Conservation (phyloP, 2,329 filamentous ascomycete genomes). For the Gaeumannomyces tritici region DNA sequence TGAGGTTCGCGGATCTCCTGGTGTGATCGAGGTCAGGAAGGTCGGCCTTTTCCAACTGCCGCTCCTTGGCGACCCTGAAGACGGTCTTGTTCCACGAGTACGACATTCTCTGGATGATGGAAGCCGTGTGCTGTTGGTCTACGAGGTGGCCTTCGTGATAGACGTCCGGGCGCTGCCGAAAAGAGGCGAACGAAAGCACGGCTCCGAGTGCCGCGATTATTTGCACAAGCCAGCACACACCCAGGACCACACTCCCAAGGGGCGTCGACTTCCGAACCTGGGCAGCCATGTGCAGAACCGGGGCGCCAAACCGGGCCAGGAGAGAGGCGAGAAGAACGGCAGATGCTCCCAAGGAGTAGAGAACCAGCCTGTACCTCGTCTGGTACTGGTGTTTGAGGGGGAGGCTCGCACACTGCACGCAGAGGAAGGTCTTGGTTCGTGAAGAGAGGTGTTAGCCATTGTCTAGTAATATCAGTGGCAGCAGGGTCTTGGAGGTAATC, state of each 20-base stretch:
- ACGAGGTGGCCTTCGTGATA: conserved; percentile 19
- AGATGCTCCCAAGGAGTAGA: conserved; percentile 16
- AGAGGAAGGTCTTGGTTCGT: conserved; percentile 13
- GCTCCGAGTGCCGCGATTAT: conserved; percentile 12
- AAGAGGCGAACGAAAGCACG: conserved; percentile 16
- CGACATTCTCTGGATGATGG: conserved; percentile 16
- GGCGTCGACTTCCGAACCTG: conserved; percentile 7
- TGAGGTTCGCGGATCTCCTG: conserved; percentile 18
- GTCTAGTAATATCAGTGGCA: not conserved
- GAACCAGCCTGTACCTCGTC: conserved; percentile 15
- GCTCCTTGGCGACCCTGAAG: conserved; percentile 18
- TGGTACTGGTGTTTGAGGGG: conserved; percentile 17
- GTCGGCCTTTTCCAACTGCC: conserved; percentile 20
- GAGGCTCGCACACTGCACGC: conserved; percentile 18
- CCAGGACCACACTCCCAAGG: conserved; percentile 6
- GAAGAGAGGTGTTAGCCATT: not conserved
- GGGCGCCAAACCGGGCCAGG: conserved; percentile 14
- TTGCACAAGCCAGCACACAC: conserved; percentile 18
- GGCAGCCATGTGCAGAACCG: conserved; percentile 10
- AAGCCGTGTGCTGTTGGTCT: conserved; percentile 24
- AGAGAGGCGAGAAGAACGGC: conserved; percentile 13
- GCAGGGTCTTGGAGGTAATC: conserved; percentile 1
- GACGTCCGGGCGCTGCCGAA: conserved; percentile 23
- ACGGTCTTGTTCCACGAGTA: conserved; percentile 22
- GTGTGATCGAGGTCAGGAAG: conserved; percentile 20